phyloP scores from a whole-genome alignment of 441 rosid genomes.

The Syzygium malaccense region DNA sequence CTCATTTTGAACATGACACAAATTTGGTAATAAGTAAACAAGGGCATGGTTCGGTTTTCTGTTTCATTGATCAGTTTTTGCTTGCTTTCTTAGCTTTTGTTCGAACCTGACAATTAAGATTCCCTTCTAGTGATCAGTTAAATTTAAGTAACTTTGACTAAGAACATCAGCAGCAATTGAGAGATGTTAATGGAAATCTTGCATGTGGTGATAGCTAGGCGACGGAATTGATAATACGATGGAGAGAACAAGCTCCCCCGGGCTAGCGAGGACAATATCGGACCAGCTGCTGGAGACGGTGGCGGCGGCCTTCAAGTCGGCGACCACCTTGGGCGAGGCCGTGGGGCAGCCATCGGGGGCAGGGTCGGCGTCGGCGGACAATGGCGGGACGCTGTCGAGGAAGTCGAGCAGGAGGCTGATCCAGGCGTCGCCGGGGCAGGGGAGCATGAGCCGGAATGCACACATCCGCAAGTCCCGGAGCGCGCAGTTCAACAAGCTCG shows the following conservation, averaged over 20 bases:
- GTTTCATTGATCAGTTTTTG: neutral
- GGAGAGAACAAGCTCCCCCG: conserved; percentile 45
- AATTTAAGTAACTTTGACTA: neutral
- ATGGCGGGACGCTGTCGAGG: conserved; percentile 41
- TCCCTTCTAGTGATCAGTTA: neutral
- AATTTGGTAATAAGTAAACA: neutral
- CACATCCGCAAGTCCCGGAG: conserved; percentile 86
- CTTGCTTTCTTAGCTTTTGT: neutral
- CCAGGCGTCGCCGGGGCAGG: conserved; percentile 57
- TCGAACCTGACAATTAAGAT: neutral
- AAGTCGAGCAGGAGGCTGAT: conserved; percentile 57
- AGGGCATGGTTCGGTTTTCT: neutral
- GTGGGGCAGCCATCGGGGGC: neutral
- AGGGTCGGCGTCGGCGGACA: neutral
- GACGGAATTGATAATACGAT: neutral
- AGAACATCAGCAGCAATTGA: neutral
- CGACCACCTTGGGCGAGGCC: conserved; percentile 22
- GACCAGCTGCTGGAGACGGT: conserved; percentile 66
- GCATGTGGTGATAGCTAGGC: neutral
- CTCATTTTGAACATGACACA: neutral
- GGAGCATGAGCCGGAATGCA: conserved; percentile 32
- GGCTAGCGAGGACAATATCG: conserved; percentile 67
- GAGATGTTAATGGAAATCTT: neutral
- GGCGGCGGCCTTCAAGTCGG: conserved; percentile 67
- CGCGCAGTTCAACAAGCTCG: conserved; percentile 56